Evolutionary conservation across 768 basidiomycete genomes (phyloP).

Genomic region (Hypholoma sublateritium): DNA sequence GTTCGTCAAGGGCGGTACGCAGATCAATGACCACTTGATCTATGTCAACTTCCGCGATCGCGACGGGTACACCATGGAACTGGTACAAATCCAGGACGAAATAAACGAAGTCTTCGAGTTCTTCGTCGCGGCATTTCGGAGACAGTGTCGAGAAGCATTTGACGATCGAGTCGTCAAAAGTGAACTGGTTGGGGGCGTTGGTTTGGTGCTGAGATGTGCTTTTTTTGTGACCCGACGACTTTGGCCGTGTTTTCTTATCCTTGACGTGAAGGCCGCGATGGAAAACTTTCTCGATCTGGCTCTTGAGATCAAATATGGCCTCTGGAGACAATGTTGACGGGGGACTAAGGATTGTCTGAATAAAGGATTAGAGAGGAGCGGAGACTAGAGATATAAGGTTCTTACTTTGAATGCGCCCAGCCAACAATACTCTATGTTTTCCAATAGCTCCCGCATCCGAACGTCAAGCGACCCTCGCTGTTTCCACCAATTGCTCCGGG

Average conservation of each 20-base stretch:
- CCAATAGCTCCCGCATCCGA: conserved; percentile 70
- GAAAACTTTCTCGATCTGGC: conserved; percentile 75
- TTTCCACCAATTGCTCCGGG: conserved; percentile 84
- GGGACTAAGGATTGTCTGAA: conserved; percentile 63
- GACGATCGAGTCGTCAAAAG: conserved; percentile 73
- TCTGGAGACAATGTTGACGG: conserved; percentile 41
- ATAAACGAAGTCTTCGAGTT: conserved; percentile 92
- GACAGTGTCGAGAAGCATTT: conserved; percentile 85
- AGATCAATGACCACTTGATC: conserved; percentile 90
- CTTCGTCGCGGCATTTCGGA: conserved; percentile 84
- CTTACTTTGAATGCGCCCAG: conserved; percentile 94
- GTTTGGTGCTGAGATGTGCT: conserved; percentile 30
- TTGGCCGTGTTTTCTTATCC: conserved; percentile 58
- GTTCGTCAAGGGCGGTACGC: conserved; percentile 73
- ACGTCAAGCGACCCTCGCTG: conserved; percentile 73
- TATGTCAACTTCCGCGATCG: conserved; percentile 88
- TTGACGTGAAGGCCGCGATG: conserved; percentile 57
- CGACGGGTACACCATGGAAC: conserved; percentile 86
- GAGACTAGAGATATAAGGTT: background rate
- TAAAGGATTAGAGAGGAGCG: background rate
- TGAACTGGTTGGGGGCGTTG: conserved; percentile 42
- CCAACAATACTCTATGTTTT: conserved; percentile 95
- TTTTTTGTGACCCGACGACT: conserved; percentile 33
- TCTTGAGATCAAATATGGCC: conserved; percentile 55
- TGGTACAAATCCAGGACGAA: conserved; percentile 94